Evolutionary conservation across 75 land plant genomes (phyloP).

Genomic region (Chamaecyparis obtusa): DNA sequence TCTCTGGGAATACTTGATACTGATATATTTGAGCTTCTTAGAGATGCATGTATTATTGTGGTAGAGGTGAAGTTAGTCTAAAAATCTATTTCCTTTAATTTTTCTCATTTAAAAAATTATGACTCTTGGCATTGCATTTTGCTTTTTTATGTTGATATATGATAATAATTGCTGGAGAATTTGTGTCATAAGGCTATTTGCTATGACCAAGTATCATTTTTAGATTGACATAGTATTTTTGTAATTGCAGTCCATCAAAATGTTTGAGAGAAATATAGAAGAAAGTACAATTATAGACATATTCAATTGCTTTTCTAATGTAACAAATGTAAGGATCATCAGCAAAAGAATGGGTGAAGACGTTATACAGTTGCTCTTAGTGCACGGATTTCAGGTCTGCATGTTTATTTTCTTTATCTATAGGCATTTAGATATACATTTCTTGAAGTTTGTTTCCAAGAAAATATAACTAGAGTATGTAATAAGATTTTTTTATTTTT

Average conservation of each 20-base stretch:
- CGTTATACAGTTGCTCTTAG: slow-evolving; percentile 2
- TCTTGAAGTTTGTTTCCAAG: neutral
- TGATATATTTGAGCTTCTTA: no score
- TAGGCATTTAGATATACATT: neutral
- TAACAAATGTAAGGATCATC: neutral
- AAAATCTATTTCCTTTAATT: neutral
- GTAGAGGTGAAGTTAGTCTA: neutral
- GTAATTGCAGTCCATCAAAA: neutral
- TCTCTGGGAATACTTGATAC: no score
- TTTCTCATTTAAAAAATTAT: neutral
- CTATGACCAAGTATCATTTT: neutral
- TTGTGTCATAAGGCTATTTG: neutral
- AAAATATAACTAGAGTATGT: neutral
- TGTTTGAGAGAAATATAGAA: neutral
- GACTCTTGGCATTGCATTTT: neutral
- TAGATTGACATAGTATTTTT: neutral
- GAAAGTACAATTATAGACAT: neutral
- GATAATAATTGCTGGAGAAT: neutral
- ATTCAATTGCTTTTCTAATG: slow-evolving; percentile 2
- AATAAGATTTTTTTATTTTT: neutral
- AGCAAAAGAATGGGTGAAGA: neutral
- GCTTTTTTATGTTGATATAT: neutral
- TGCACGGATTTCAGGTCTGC: slow-evolving; percentile 10
- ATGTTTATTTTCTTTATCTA: neutral
- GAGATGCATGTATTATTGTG: no score